phyloP scores from a whole-genome alignment of 73 alveolate species.

The Tetrahymena malaccensis region DNA sequence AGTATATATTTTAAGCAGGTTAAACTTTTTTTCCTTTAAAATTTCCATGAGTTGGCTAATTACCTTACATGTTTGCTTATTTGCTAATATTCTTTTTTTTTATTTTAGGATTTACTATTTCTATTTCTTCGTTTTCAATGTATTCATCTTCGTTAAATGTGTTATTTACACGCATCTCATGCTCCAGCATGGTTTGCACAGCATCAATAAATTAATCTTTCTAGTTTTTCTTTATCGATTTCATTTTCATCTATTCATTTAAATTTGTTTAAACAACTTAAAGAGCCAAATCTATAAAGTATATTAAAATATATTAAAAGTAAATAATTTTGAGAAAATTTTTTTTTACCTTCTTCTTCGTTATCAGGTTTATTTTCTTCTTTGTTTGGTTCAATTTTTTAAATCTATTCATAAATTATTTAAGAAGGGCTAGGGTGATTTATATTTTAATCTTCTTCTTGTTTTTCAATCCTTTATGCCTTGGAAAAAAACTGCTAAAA shows the following conservation, averaged over 20 bases:
- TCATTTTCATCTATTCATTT: neutral
- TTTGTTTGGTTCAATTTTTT: neutral
- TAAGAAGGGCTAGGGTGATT: neutral
- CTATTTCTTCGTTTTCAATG: neutral
- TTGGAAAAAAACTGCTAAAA: neutral
- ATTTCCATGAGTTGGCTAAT: neutral
- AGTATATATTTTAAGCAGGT: neutral
- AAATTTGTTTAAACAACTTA: neutral
- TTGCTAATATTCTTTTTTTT: no score
- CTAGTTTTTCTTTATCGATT: no score
- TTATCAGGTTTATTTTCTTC: neutral
- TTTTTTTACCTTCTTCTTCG: neutral
- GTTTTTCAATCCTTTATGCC: neutral
- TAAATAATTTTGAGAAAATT: no score
- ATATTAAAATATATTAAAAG: no score
- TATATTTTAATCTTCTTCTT: neutral
- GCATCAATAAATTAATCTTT: no score
- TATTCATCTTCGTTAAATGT: neutral
- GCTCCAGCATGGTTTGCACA: no score
- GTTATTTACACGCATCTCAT: neutral
- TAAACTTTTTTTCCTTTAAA: neutral
- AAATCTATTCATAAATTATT: no score
- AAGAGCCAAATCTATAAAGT: neutral
- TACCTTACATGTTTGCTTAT: neutral
- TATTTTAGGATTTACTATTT: neutral